Conservation (phyloP, 1,284 basidiomycete species). For the Hemileia vastatrix region DNA sequence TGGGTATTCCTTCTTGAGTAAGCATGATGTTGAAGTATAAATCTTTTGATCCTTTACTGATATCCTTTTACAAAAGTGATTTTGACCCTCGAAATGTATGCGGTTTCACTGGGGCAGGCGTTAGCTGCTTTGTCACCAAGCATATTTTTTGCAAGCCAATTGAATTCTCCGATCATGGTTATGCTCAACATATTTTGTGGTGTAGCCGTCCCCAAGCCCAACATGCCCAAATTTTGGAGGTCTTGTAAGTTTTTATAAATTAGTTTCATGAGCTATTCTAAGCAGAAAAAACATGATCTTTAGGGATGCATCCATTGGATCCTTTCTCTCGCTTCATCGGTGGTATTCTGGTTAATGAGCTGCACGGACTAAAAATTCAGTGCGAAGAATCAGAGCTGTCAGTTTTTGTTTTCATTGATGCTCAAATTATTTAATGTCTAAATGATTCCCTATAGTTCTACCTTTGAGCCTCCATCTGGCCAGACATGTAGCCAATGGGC, state of each 20-base stretch:
- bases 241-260: conserved; percentile 52
- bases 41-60: too few species aligned
- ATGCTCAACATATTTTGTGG: conserved; percentile 62
- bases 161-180: conserved; percentile 63
- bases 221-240: conserved; percentile 61
- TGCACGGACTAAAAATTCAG: conserved; percentile 26
- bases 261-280: conserved; percentile 42
- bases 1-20: conserved; percentile 19
- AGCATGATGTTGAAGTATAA: too few species aligned
- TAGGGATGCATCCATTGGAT: conserved; percentile 36
- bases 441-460: conserved; percentile 32
- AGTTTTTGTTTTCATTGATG: conserved; percentile 55
- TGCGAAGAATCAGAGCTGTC: conserved; percentile 31
- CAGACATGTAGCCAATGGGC: conserved; percentile 68
- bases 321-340: conserved; percentile 62
- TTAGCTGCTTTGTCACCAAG: conserved; percentile 66
- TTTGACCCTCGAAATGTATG: conserved; percentile 63
- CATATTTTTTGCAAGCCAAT: conserved; percentile 63
- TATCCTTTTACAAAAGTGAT: too few species aligned
- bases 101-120: conserved; percentile 61
- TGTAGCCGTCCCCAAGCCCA: conserved; percentile 45
- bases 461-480: conserved; percentile 61
- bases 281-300: conserved; percentile 47
- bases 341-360: conserved; percentile 27
- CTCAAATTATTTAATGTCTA: conserved; percentile 42